Evolutionary conservation across 2,329 filamentous ascomycete genomes (phyloP), one percentile per base, ranked within the genome.

Genomic region (Thielaviopsis punctulata): DNA sequence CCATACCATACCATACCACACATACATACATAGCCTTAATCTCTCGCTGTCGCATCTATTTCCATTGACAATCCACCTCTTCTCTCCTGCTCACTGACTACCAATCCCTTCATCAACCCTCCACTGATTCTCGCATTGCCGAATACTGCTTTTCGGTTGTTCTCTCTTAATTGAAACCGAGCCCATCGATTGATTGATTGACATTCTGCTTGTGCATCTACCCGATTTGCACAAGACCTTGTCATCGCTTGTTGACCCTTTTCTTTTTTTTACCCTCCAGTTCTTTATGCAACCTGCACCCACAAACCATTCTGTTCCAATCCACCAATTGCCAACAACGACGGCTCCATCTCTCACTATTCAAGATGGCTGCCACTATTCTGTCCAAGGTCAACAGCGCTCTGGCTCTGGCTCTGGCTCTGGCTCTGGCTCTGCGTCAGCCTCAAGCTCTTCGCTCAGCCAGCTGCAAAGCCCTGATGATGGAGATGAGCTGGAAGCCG

Each of bases 201-300:
- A 27, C 46, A 43, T 18, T 21, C n/a, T n/a, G 33, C 21, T 49
- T 49, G 48, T 49, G 48, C 48, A 49, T 36, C 30, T 41, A 5
- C 21, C n/a, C 15, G 15, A 24, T 36, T 23, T 23, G 48, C 48
- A 49, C 48, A 49, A 36, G 48, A 21, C 22, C 48, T 49, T 41
- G 48, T 49, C 48, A n/a, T 18, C 48, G n/a, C 21, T 18, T 10
- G n/a, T 19, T 18, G 7, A 41, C 4, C 18, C 22, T 21, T 41
- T 18, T n/a, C 22, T 18, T 2, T n/a, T 12, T 15, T 23, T n/a
- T n/a, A 18, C 22, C 9, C 18, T 25, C 33, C 27, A 36, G 30
- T 30, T 33, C 48, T 49, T 49, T 49, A 49, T 49, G 48, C 33
- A 24, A 36, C 22, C 48, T 49, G 48, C 41, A 33, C 19, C 25